Base-by-base conservation (phyloP, 2,329 filamentous ascomycete genomes). In the Penicillium concentricum region DNA sequence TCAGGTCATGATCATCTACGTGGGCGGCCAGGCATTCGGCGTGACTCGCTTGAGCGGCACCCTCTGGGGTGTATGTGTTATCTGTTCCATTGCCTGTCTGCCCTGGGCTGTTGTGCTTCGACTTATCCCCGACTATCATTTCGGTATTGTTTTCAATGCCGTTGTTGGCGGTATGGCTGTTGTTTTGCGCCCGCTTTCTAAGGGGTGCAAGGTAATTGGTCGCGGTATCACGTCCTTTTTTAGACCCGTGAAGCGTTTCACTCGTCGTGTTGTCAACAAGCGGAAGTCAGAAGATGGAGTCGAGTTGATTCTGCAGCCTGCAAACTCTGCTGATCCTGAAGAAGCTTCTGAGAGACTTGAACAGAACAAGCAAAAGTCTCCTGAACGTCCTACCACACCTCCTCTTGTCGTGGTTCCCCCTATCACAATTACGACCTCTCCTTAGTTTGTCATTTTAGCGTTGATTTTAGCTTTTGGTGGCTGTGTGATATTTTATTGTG, bases 31-130 rank as follows among this genome's bases (percentile, higher is more conserved):
- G 9, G 91, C 92, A 2, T 96, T 97, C 79, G 84, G 84, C 48
- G 91, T 95, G 59, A 81, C 81, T 1, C 77, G 80, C 1, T 81
- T 97, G 63, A 87, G 86, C 18, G 84, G 83, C n/a, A 77, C 82
- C 13, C 88, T 96, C 72, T 97, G 93, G 94, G 92, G 81, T 8
- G 89, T 94, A 64, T 96, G 92, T 8, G 83, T 99, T 55, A 81
- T 94, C 26, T 84, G 96, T 37, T 92, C 92, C 32, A 80, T 89
- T 62, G 76, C 95, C n/a, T 96, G 93, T 18, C 85, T 97, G 30
- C 91, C 92, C 0, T 81, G 96, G 53, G 94, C 91, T 57, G 81
- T 93, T 24, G 78, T 90, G 32, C 88, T 97, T 57, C 90, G 94
- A 46, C 80, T 91, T 26, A 82, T 97, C 50, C 94, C 94, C 0